A percentile compares a stretch with the other conserved stretches of the same genome.
Conservation (phyloP, 495 filamentous ascomycete genomes). For the Daldinia decipiens region DNA sequence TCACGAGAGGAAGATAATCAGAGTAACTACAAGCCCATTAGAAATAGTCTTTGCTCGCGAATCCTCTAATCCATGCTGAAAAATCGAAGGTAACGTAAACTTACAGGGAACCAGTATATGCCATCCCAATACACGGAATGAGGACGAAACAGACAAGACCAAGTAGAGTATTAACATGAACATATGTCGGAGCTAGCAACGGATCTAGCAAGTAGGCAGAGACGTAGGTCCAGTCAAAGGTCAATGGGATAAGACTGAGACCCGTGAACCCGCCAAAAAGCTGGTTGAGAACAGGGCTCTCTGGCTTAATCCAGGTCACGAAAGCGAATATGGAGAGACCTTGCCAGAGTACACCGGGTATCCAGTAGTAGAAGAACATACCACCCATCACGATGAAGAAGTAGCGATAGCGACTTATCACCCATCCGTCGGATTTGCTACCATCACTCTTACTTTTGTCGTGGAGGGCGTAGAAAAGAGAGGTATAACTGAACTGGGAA, state of each 20-base stretch:
- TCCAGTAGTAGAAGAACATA: constrained; percentile 72
- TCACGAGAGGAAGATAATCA: constrained; percentile 50
- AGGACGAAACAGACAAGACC: constrained; percentile 65
- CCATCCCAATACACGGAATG: constrained; percentile 63
- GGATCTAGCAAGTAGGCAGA: constrained; percentile 68
- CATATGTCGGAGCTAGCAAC: constrained; percentile 66
- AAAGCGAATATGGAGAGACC: constrained; percentile 62
- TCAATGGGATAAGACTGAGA: constrained; percentile 69
- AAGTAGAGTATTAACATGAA: constrained; percentile 67
- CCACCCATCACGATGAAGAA: constrained; percentile 66
- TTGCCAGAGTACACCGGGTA: constrained; percentile 62
- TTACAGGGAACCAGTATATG: constrained; percentile 63
- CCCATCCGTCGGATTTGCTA: constrained; percentile 65
- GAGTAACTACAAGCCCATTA: constrained; percentile 41
- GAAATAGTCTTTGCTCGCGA: not conserved
- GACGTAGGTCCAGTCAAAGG: constrained; percentile 73
- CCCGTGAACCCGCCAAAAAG: constrained; percentile 70
- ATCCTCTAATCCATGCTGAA: constrained; percentile 48
- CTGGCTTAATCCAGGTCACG: constrained; percentile 63
- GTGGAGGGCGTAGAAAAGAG: constrained; percentile 70
- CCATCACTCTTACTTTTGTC: constrained; percentile 65
- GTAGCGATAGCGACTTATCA: constrained; percentile 66
- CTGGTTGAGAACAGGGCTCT: constrained; percentile 69
- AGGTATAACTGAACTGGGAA: constrained; percentile 64
- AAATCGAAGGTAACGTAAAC: constrained; percentile 43